Evolutionary conservation across 768 basidiomycete species (phyloP).

Genomic region (Flagelloscypha sp.): DNA sequence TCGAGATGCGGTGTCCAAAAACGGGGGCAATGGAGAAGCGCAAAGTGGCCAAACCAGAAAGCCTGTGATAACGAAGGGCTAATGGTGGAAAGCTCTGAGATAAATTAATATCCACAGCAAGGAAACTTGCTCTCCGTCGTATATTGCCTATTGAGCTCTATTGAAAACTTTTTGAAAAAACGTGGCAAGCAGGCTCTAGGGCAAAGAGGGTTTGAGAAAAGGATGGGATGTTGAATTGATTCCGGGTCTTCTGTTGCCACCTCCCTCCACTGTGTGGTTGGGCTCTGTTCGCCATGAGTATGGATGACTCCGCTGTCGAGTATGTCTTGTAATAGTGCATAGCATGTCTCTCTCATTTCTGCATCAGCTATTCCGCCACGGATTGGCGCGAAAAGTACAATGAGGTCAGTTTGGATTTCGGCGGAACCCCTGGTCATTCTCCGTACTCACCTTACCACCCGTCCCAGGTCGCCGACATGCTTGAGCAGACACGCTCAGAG

Average conservation of each 20-base stretch:
- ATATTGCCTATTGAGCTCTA: too few relatives aligned
- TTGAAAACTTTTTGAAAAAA: too few relatives aligned
- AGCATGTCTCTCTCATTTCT: constrained; percentile 10
- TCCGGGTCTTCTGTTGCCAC: too few relatives aligned
- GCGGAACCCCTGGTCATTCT: constrained; percentile 1
- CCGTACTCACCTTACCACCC: constrained; percentile 4
- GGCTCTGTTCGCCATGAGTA: constrained; percentile 30
- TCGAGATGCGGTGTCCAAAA: constrained; percentile 82
- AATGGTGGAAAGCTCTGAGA: too few relatives aligned
- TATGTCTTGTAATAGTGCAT: constrained; percentile 21
- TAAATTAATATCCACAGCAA: too few relatives aligned
- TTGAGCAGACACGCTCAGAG: constrained; percentile 75
- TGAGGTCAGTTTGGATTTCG: constrained; percentile 34
- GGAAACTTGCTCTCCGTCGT: too few relatives aligned
- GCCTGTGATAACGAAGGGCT: constrained; percentile 37
- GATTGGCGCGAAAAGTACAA: constrained; percentile 78
- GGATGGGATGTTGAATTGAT: too few relatives aligned
- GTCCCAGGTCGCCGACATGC: constrained; percentile 68
- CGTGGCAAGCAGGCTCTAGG: too few relatives aligned
- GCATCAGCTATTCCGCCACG: constrained; percentile 26
- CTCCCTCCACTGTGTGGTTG: background rate
- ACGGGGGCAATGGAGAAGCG: constrained; percentile 74
- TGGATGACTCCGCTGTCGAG: constrained; percentile 62
- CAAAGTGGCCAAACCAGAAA: constrained; percentile 82
- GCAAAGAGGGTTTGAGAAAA: too few relatives aligned